Evolutionary conservation across 257 asterid species (phyloP).

Genomic region (Solanum chilense): DNA sequence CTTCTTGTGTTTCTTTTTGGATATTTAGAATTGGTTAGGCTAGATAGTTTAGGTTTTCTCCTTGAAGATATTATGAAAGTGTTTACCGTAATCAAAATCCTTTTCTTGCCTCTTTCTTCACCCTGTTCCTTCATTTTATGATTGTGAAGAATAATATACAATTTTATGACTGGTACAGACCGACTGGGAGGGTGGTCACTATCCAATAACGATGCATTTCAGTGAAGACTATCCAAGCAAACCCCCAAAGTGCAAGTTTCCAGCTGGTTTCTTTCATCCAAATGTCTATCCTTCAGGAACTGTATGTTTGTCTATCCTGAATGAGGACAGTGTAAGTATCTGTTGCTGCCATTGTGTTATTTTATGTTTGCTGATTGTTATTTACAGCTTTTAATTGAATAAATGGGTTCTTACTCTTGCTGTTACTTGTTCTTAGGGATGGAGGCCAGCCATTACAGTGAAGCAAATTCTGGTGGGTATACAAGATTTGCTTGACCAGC

Average conservation of each 20-base stretch:
- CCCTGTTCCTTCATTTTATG: not conserved
- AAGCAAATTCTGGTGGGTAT: conserved; percentile 31
- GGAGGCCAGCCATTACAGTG: conserved; percentile 35
- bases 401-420: not conserved
- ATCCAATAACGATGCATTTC: conserved; percentile 72
- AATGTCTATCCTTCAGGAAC: conserved; percentile 91
- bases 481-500: conserved; percentile 29
- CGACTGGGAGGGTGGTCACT: conserved; percentile 83
- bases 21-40: not conserved
- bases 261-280: conserved; percentile 74
- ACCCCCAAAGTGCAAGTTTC: conserved; percentile 86
- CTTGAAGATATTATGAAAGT: not conserved
- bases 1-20: not conserved
- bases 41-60: not conserved
- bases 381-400: not conserved
- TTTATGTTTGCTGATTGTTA: not conserved
- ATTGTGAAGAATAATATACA: not conserved
- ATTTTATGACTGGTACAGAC: conserved; percentile 33
- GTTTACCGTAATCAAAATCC: not conserved
- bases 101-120: not conserved
- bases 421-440: conserved; percentile 15
- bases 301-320: conserved; percentile 79
- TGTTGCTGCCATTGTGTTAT: not conserved
- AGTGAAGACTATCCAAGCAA: conserved; percentile 88
- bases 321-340: conserved; percentile 71